These are phyloP conservation scores for Jaminaea rosea DNA, from an alignment of 1,284 basidiomycete genomes.

Conservation along the genomic window DNA sequence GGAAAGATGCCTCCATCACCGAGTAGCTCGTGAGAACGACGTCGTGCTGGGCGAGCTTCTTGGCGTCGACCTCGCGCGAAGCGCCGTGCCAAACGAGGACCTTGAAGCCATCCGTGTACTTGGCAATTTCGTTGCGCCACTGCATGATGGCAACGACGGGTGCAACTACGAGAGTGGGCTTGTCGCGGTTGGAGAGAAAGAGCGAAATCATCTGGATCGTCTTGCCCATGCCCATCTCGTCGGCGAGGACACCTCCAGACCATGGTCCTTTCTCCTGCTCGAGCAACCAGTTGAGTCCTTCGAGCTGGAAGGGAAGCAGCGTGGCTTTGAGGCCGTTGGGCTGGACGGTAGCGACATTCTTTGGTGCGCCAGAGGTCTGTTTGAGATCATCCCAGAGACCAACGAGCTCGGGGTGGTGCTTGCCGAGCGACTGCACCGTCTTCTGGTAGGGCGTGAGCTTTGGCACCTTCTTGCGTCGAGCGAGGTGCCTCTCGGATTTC, in stretches of 20 bases:
- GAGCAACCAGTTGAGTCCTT: slow-evolving; percentile 91
- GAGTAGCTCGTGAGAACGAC: slow-evolving; percentile 59
- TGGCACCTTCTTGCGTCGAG: neutral
- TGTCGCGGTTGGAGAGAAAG: slow-evolving; percentile 66
- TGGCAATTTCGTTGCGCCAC: slow-evolving; percentile 87
- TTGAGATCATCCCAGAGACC: slow-evolving; percentile 83
- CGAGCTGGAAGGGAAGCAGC: slow-evolving; percentile 67
- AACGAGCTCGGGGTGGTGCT: slow-evolving; percentile 59
- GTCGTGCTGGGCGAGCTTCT: slow-evolving; percentile 72
- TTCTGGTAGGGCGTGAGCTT: slow-evolving; percentile 1
- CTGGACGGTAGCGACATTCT: slow-evolving; percentile 50
- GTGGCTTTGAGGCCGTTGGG: slow-evolving; percentile 60
- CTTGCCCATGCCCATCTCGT: slow-evolving; percentile 75
- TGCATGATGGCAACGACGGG: slow-evolving; percentile 93
- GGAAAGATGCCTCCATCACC: slow-evolving; percentile 81
- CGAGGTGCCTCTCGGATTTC: slow-evolving; percentile 10
- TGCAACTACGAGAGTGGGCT: slow-evolving; percentile 83
- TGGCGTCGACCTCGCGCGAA: slow-evolving; percentile 53
- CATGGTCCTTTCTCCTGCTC: slow-evolving; percentile 81
- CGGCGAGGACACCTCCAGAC: slow-evolving; percentile 62
- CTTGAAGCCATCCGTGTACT: slow-evolving; percentile 49
- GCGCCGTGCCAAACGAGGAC: slow-evolving; percentile 88
- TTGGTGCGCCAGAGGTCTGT: slow-evolving; percentile 54
- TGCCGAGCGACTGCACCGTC: slow-evolving; percentile 7
- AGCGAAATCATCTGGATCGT: slow-evolving; percentile 94